A percentile compares a stretch with the other conserved stretches of the same genome.
Evolutionary conservation across 2,329 filamentous ascomycete species (phyloP).

Genomic region (Aspergillus novoparasiticus): DNA sequence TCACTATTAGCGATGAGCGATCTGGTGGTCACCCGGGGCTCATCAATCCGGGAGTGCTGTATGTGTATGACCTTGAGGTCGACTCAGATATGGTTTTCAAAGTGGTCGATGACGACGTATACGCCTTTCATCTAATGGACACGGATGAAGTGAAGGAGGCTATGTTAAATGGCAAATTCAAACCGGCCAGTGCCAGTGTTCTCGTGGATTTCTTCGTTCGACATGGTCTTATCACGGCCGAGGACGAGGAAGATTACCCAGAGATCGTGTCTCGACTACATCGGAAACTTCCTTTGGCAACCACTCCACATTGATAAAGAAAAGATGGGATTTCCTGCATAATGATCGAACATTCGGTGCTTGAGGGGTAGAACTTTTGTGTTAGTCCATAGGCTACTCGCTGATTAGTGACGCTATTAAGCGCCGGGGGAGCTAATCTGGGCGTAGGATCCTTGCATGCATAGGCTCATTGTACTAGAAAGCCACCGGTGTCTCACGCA

Average conservation of each 20-base stretch:
- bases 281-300: conserved; percentile 13
- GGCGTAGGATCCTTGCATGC: background rate
- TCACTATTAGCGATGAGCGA: conserved; percentile 11
- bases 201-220: conserved; percentile 14
- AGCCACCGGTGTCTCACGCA: background rate
- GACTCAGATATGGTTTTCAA: background rate
- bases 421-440: too few species aligned
- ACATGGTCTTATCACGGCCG: conserved; percentile 11
- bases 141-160: conserved; percentile 8
- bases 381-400: background rate
- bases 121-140: conserved; percentile 9
- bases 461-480: background rate
- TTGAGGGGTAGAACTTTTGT: background rate
- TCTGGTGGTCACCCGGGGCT: conserved; percentile 9
- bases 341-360: background rate
- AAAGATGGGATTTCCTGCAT: background rate
- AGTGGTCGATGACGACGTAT: conserved; percentile 12
- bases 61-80: conserved; percentile 14
- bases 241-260: conserved; percentile 7
- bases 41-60: conserved; percentile 13
- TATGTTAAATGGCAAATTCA: conserved; percentile 5
- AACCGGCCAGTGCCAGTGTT: conserved; percentile 9
- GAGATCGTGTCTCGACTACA: conserved; percentile 14
- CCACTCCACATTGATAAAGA: background rate
- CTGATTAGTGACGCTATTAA: background rate